Evolutionary conservation across 768 basidiomycete genomes (phyloP), one percentile per base, ranked within the genome.

Genomic region (Suillus variegatus): DNA sequence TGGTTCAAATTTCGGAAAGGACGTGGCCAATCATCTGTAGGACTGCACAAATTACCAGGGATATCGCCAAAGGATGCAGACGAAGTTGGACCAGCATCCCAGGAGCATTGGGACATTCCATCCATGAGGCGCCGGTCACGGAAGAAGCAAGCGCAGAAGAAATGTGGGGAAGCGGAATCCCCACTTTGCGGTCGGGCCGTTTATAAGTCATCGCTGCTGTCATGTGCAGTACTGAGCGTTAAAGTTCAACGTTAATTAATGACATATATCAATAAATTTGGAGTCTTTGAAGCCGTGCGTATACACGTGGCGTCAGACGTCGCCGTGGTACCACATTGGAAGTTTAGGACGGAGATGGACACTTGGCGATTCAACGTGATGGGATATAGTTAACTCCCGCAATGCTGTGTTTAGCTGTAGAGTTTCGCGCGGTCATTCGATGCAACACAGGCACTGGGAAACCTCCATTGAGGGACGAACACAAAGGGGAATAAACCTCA

Each of bases 1-100:
- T 84, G 80, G 22, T 79, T 75, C 18, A 89, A 80, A 25, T 82
- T 77, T 63, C 81, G 81, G 70, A 86, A 89, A 12, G 85, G 74
- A 60, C 85, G 83, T 7, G 88, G 88, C 87, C 88, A 89, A 6
- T 84, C 87, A 51, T 89, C 88, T 65, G 88, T 86, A 55, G 88
- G 85, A 7, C 82, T 85, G 71, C 86, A 87, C 41, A 88, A 79
- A 38, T 84, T 82, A 16, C 88, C 87, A 25, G 86, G 86, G 13
- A 88, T 86, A 68, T 89, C 88, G 65, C 88, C 82, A 67, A 83
- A 75, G 73, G 85, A 85, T 14, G 85, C 86, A 77, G 81, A 82
- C 9, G 73, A 73, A 35, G 72, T 66, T 36, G 72, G 43, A 49
- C 67, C 67, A 58, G 65, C 60, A 7, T 65, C 66, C 51, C 65